Evolutionary conservation across 768 basidiomycete species (phyloP), one percentile per base, ranked within the genome.

Genomic region (Brasilioporus rufonigricans): DNA sequence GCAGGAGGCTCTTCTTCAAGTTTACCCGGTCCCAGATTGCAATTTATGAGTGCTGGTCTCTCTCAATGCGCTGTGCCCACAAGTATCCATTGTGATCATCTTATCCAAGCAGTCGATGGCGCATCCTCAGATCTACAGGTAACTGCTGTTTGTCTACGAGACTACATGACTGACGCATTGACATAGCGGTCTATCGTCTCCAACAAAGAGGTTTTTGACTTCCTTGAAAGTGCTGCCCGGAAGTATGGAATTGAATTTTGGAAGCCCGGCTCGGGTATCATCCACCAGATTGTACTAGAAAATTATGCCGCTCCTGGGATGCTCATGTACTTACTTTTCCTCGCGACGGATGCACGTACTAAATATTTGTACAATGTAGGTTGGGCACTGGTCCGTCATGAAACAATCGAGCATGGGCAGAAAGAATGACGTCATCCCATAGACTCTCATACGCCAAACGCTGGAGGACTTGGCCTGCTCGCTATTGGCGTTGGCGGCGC

Each of bases 401-500:
- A 32, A 48, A 39, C 10, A 21, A 45, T 48, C 5, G 43, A 44
- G 26, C 23, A n/a, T 38, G 21, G 4, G 16, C 26, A 41, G 38
- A 44, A 50, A 31, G 11, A 32, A 16, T 58, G 18, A 62, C 50
- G 29, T 1, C 55, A 46, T 26, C 50, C n/a, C 53, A 59, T 70
- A 85, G 96, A 98, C 71, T 95, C 92, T 23, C 97, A 99, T 71
- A 98, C 97, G 2, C 97, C 97, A 1, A 98, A 99, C 69, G 97
- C 97, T 48, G 94, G 96, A 52, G 97, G 97, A 27, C 82, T 99
- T 48, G 96, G 97, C 12, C 82, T 94, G 79, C 81, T 99, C 56
- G 97, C 97, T 5, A 97, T 98, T 50, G 97, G 97, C 48, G 96
- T 99, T n/a, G 97, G 97, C 57, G 97, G 97, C 52, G 97, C 96